Conservation (phyloP, 352 stramenopile species). For the Globisporangium spinosum region DNA sequence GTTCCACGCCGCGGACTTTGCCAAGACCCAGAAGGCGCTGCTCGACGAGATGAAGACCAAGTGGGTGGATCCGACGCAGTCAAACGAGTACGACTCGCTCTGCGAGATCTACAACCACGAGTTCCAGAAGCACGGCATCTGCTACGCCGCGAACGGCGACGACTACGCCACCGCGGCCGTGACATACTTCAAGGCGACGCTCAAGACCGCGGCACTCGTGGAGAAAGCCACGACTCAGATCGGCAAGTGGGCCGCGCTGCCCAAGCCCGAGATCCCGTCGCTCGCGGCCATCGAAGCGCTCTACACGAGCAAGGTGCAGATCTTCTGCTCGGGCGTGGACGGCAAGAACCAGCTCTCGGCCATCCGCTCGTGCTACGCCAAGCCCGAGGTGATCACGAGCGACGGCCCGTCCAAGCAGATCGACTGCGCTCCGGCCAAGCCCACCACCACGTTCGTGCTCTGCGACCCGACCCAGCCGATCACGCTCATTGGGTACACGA, state of each 20-base stretch:
- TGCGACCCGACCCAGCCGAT: slow-evolving; percentile 24
- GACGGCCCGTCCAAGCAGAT: slow-evolving; percentile 16
- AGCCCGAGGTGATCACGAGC: slow-evolving; percentile 16
- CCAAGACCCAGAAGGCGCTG: slow-evolving; percentile 36
- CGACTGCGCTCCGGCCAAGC: slow-evolving; percentile 20
- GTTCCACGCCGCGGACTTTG: slow-evolving; percentile 43
- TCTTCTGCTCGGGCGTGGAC: slow-evolving; percentile 27
- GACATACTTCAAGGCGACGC: slow-evolving; percentile 57
- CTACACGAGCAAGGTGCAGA: slow-evolving; percentile 24
- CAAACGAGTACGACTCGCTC: slow-evolving; percentile 55
- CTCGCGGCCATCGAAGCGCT: slow-evolving; percentile 25
- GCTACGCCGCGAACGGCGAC: slow-evolving; percentile 56
- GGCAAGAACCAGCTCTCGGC: slow-evolving; percentile 26
- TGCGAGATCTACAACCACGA: slow-evolving; percentile 87
- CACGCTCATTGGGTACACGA: slow-evolving; percentile 20
- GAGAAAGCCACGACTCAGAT: slow-evolving; percentile 43
- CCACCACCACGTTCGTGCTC: slow-evolving; percentile 12
- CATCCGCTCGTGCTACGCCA: slow-evolving; percentile 31
- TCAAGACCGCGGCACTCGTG: slow-evolving; percentile 43
- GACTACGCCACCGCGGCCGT: slow-evolving; percentile 53
- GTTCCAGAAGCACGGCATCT: slow-evolving; percentile 86
- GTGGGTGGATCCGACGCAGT: slow-evolving; percentile 43
- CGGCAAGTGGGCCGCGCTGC: slow-evolving; percentile 36
- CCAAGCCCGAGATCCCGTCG: slow-evolving; percentile 17
- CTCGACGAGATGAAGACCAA: slow-evolving; percentile 42